These are phyloP conservation scores for Candolleomyces eurysporus DNA, from an alignment of 768 basidiomycete genomes.

Conservation along the genomic window DNA sequence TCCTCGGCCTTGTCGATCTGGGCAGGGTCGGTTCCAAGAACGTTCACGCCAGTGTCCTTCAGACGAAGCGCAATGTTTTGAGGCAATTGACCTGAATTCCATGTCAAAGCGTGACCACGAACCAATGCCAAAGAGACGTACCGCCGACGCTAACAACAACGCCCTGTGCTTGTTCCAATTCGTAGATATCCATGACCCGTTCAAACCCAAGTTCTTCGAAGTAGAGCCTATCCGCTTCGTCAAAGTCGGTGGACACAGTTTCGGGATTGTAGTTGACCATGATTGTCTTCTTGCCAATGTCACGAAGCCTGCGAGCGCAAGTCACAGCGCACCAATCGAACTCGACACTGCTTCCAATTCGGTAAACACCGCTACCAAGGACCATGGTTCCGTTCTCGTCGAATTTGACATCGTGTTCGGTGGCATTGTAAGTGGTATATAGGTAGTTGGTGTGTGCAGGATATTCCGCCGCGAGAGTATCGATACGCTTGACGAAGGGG, in stretches of 20 bases:
- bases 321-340: conserved; percentile 99
- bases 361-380: conserved; percentile 95
- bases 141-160: conserved; percentile 97
- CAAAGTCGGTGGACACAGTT: conserved; percentile 98
- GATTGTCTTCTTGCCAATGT: conserved; percentile 92
- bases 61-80: conserved; percentile 98
- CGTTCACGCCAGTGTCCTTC: conserved; percentile 86
- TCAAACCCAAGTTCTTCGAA: conserved; percentile 98
- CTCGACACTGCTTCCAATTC: conserved; percentile 97
- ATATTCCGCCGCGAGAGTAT: conserved; percentile 97
- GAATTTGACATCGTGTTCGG: conserved; percentile 92
- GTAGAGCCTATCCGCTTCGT: conserved; percentile 98
- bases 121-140: conserved; percentile 33
- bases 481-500: conserved; percentile 98
- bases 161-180: conserved; percentile 88
- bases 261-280: conserved; percentile 99
- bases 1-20: conserved; percentile 98
- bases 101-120: conserved; percentile 3
- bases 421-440: conserved; percentile 98
- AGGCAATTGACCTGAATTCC: conserved; percentile 81
- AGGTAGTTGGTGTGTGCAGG: conserved; percentile 99
- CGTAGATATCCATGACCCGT: conserved; percentile 99
- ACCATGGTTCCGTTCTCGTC: conserved; percentile 99
- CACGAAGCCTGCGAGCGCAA: conserved; percentile 87
- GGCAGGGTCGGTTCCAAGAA: conserved; percentile 93